These are phyloP conservation scores for Ophiostoma sp. DNA, from an alignment of 2,329 filamentous ascomycete genomes.

Conservation along the genomic window DNA sequence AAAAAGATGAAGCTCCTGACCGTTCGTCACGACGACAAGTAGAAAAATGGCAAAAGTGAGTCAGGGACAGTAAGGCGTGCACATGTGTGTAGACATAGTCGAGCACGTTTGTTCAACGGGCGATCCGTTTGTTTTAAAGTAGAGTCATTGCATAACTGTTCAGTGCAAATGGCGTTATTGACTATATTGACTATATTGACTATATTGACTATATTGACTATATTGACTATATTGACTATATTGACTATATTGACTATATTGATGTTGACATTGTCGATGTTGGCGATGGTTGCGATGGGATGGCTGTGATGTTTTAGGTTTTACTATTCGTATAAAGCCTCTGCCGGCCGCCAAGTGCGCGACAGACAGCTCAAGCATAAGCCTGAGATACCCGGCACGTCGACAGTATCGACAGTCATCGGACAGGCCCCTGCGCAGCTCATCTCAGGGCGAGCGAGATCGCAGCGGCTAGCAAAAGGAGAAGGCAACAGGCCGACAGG, in stretches of 20 bases:
- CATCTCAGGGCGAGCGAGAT: background rate
- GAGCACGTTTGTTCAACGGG: constrained; percentile 1
- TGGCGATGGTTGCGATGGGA: too few relatives aligned
- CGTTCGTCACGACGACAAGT: background rate
- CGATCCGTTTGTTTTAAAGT: background rate
- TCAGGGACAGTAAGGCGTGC: background rate
- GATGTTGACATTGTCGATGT: background rate
- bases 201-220: background rate
- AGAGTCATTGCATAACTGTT: background rate
- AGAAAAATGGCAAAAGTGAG: constrained; percentile 4
- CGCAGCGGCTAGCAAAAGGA: background rate
- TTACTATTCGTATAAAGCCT: background rate
- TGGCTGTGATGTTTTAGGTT: background rate
- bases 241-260: too few relatives aligned
- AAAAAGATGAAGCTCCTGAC: constrained; percentile 10
- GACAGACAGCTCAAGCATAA: too few relatives aligned
- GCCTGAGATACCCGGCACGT: too few relatives aligned
- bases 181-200: background rate
- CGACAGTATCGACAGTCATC: too few relatives aligned
- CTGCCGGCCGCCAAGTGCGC: background rate
- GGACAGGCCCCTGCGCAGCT: background rate
- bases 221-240: background rate
- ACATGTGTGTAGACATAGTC: background rate
- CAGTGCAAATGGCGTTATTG: background rate
- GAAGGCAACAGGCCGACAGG: too few relatives aligned